Base-by-base conservation (phyloP, 306 rosid species). In the Fragaria vesca region DNA sequence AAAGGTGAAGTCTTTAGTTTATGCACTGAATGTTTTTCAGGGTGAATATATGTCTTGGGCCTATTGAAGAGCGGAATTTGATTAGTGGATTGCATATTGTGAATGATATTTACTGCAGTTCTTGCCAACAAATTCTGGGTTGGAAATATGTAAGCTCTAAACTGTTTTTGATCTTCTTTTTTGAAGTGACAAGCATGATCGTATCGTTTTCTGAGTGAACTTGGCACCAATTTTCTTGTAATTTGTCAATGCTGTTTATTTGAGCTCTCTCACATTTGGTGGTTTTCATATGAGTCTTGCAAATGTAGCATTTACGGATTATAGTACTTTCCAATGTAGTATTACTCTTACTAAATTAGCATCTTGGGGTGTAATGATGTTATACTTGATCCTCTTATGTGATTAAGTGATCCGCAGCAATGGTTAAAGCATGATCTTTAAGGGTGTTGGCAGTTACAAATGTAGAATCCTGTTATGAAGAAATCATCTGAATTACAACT, bases 51-150 rank as follows among this genome's bases (percentile, higher is more conserved):
- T 68, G 71, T 66, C 77, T 83, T 50, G 86, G 86, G n/a, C 86
- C 83, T 34, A 60, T 48, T 47, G 86, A 83, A 75, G 80, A 83
- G 80, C 51, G 86, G 67, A 0, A 70, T 0, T 77, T 83, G 74
- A 52, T 30, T n/a, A 83, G 83, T 50, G 86, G 86, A 52, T 79
- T 83, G 83, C 83, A 83, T 79, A 83, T 69, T 8, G 86, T 83
- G 46, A 83, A 79, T 46, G 86, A 83, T 67, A 79, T 83, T 26
- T 63, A 79, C 45, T 83, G 86, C 79, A 83, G 86, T 80, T 83
- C 86, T 55, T 83, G 86, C 80, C 86, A 79, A 45, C 86, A 83
- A 57, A 78, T 78, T 34, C 63, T 83, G 77, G 86, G 86, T 21
- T 82, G 85, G 85, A 77, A 73, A 77, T 82, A 82, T 73, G 85